These are phyloP conservation scores for Asparagopsis taxiformis DNA, from an alignment of 31 red algal genomes.

Conservation along the genomic window DNA sequence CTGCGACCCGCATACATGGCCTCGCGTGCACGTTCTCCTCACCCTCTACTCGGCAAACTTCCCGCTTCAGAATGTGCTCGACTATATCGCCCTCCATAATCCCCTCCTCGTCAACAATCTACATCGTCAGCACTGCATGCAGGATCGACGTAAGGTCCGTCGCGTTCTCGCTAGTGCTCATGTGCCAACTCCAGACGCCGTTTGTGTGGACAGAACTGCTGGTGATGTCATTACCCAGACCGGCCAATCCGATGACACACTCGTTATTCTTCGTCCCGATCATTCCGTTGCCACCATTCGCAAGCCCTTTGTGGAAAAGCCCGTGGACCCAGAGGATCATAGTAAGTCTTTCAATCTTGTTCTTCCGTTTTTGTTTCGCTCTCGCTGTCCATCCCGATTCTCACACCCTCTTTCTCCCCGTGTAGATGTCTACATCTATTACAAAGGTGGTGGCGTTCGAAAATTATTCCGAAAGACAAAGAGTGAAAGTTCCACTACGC, in stretches of 20 bases:
- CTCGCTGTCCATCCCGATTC: not conserved
- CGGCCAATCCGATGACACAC: not conserved
- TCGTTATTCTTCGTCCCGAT: conserved; percentile 9
- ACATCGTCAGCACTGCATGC: conserved; percentile 49
- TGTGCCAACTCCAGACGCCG: conserved; percentile 54
- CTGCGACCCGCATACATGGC: conserved; percentile 66
- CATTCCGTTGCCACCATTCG: conserved; percentile 14
- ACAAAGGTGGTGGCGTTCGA: conserved; percentile 76
- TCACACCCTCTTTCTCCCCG: not conserved
- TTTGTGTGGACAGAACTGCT: conserved; percentile 34
- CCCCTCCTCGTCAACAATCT: conserved; percentile 75
- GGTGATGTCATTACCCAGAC: conserved; percentile 30
- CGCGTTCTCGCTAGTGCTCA: conserved; percentile 33
- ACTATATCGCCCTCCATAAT: conserved; percentile 62
- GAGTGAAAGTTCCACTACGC: conserved; percentile 39
- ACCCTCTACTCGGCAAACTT: conserved; percentile 77
- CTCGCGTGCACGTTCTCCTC: conserved; percentile 63
- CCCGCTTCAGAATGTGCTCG: conserved; percentile 63
- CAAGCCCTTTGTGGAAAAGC: conserved; percentile 99
- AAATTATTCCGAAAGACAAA: conserved; percentile 78
- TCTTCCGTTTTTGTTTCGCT: not conserved
- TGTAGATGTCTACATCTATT: conserved; percentile 68
- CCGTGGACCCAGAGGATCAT: conserved; percentile 87
- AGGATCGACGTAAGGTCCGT: conserved; percentile 57
- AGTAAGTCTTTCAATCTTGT: conserved; percentile 30